Conservation (phyloP, 208 protist species). For the Zelonia costaricensis region DNA sequence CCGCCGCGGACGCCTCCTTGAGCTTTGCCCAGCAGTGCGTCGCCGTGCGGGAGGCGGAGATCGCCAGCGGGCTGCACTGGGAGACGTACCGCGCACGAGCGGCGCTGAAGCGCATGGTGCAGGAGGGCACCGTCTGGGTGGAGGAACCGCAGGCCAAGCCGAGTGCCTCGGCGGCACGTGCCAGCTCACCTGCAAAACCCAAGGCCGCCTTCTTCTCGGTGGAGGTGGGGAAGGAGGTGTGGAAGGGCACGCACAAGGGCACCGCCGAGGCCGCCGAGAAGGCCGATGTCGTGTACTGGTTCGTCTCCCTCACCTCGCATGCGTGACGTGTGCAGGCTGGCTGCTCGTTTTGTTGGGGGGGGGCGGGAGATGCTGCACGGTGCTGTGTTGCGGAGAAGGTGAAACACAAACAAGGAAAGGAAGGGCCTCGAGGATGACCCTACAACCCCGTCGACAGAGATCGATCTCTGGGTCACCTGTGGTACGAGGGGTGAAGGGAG, state of each 20-base stretch:
- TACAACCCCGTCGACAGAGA: too few species aligned
- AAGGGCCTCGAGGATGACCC: too few species aligned
- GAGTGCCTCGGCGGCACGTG: neutral
- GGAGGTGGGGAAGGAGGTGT: conserved; percentile 30
- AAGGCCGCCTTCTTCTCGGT: conserved; percentile 9
- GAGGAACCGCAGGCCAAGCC: conserved; percentile 28
- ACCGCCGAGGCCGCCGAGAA: conserved; percentile 1
- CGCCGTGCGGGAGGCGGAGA: conserved; percentile 41
- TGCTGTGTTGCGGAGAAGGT: too few species aligned
- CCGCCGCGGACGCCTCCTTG: conserved; percentile 13
- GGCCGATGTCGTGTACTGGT: conserved; percentile 52
- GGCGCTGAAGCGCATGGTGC: conserved; percentile 66
- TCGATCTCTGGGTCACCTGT: too few species aligned
- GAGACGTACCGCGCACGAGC: conserved; percentile 59
- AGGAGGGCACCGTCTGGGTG: conserved; percentile 83
- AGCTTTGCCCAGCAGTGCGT: conserved; percentile 55
- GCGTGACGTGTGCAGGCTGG: neutral
- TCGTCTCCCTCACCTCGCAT: conserved; percentile 45
- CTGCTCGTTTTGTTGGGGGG: neutral
- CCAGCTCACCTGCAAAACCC: neutral
- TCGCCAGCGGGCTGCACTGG: conserved; percentile 59
- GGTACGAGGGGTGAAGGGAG: too few species aligned
- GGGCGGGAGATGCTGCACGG: neutral
- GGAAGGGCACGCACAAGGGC: conserved; percentile 9
- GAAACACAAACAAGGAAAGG: neutral